Evolutionary conservation across 768 basidiomycete species (phyloP), one percentile per base, ranked within the genome.

Genomic region (Pleurotus djamor): DNA sequence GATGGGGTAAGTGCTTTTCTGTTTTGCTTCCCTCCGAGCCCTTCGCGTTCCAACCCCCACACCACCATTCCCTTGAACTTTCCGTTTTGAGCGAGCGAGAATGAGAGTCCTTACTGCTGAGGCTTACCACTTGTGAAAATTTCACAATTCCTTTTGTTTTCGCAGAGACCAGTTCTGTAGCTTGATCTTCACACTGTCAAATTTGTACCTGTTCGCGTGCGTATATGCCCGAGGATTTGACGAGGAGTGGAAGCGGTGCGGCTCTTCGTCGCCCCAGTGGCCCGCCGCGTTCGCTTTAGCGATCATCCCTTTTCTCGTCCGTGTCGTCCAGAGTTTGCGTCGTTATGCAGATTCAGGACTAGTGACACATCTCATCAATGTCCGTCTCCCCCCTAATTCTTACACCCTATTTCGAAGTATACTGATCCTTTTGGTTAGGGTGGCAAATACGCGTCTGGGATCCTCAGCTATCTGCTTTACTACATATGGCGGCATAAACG

Each of bases 351-450:
- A 98, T 67, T 92, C 94, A 1, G 76, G 77, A 38, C 70, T 88
- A 41, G 63, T 74, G 14, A 89, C 89, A 0, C 96, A 98, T 78
- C 70, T 98, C 45, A 83, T 98, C 67, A 99, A 99, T 68, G 96
- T 92, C 57, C 50, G 74, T 65, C 37, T 34, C 44, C 17, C 16
- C 4, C 33, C 14, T 36, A 54, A 47, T 38, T 34, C 38, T 14
- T 51, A n/a, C 10, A 28, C 21, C 21, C 21, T 28, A 28, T 28
- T 28, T 28, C 59, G 35, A 63, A 36, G 43, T 36, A 41, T 56
- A 13, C 14, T 16, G 47, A 55, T 51, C 41, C 37, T 21, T 50
- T 62, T 48, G 17, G 8, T 5, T 36, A 96, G 94, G 94, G 84
- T 7, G 94, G 94, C 2, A 96, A 96, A 73, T 97, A 96, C 64